phyloP scores from a whole-genome alignment of 176 grass and related monocot species.

The Hyparrhenia diplandra region DNA sequence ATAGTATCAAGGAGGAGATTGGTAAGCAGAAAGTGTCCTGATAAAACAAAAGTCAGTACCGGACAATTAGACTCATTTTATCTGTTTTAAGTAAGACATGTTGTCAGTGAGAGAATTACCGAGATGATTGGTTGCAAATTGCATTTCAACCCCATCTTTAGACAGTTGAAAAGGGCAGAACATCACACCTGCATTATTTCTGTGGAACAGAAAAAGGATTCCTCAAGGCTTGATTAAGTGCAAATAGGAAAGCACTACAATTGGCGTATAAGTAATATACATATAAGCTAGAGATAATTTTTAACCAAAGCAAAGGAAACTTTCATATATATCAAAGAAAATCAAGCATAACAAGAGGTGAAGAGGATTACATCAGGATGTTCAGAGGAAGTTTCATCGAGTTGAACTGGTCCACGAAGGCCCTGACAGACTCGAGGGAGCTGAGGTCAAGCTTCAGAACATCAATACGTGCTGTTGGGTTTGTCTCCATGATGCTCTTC shows the following conservation, averaged over 20 bases:
- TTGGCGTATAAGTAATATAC: not conserved
- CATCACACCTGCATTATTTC: slow-evolving; percentile 98
- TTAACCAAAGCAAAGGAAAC: not conserved
- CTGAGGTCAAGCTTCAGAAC: slow-evolving; percentile 85
- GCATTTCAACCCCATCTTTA: slow-evolving; percentile 81
- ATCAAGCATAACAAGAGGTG: not conserved
- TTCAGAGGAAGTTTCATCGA: slow-evolving; percentile 86
- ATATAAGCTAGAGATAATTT: not conserved
- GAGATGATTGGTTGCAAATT: slow-evolving; percentile 94
- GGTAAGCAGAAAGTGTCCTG: slow-evolving; percentile 94
- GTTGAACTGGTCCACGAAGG: slow-evolving; percentile 65
- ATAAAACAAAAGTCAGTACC: slow-evolving; percentile 13
- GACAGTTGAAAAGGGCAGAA: slow-evolving; percentile 91
- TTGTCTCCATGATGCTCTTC: slow-evolving; percentile 41
- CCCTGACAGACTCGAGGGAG: slow-evolving; percentile 78
- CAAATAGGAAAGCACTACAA: slow-evolving; percentile 1
- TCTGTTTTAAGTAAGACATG: not conserved
- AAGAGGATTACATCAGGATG: slow-evolving; percentile 74
- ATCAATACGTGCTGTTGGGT: slow-evolving; percentile 52
- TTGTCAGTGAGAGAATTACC: slow-evolving; percentile 38
- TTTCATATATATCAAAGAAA: slow-evolving; percentile 1
- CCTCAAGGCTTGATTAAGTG: not conserved
- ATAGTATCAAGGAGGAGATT: slow-evolving; percentile 92
- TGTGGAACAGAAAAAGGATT: slow-evolving; percentile 39
- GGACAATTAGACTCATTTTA: not conserved